A percentile compares a stretch with the other conserved stretches of the same genome.
Evolutionary conservation across 176 grass and related monocot genomes (phyloP).

Genomic region (Hordeum vulgare): DNA sequence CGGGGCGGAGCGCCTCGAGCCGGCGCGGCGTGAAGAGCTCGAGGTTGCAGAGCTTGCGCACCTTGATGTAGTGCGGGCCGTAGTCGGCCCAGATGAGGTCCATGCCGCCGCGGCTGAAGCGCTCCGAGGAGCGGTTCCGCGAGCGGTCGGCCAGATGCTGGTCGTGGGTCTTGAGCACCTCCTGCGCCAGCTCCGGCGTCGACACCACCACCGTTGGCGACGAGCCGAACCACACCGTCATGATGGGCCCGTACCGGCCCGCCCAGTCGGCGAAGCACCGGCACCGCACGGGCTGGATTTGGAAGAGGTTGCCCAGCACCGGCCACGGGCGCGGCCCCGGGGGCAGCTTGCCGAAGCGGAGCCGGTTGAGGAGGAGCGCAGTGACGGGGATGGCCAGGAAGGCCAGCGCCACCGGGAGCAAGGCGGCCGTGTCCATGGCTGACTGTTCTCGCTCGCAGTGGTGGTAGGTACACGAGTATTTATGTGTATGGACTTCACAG

Average conservation of each 20-base stretch:
- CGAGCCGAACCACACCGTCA: constrained; percentile 75
- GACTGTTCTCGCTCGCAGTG: too few species aligned
- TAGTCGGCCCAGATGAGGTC: constrained; percentile 93
- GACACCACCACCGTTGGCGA: constrained; percentile 63
- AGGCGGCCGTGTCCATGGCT: constrained; percentile 32
- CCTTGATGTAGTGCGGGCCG: constrained; percentile 87
- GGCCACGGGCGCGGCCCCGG: constrained; percentile 60
- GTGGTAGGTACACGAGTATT: too few species aligned
- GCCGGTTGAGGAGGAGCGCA: constrained; percentile 22
- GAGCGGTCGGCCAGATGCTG: constrained; percentile 65
- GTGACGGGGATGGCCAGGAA: constrained; percentile 11
- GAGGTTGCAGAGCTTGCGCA: constrained; percentile 84
- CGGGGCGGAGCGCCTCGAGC: constrained; percentile 61
- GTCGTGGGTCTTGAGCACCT: constrained; percentile 73
- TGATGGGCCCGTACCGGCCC: constrained; percentile 44
- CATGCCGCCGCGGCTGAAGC: constrained; percentile 71
- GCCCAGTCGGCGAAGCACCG: constrained; percentile 79
- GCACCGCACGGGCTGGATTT: constrained; percentile 67
- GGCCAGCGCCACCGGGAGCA: constrained; percentile 28
- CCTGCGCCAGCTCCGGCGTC: constrained; percentile 56
- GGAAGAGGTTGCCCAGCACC: constrained; percentile 74
- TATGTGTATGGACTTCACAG: too few species aligned
- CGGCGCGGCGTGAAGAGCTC: constrained; percentile 76
- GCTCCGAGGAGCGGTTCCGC: constrained; percentile 46
- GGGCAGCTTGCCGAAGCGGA: constrained; percentile 34